Conservation (phyloP, 129 eudicot species). For the Sambucus nigra region DNA sequence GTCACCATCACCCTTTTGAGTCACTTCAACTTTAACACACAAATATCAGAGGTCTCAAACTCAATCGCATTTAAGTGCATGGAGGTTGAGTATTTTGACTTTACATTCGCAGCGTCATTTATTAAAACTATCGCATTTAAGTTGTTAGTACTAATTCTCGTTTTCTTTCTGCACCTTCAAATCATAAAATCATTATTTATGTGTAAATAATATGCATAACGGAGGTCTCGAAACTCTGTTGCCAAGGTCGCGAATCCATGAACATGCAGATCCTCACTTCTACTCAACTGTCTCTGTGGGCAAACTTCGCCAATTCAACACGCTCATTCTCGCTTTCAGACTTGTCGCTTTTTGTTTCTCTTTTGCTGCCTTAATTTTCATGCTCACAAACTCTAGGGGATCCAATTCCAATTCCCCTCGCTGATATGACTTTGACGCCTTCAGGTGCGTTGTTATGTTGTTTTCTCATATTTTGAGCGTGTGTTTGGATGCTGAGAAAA, state of each 20-base stretch:
- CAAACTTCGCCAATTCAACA: slow-evolving; percentile 58
- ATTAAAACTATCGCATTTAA: too few species aligned
- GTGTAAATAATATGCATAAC: slow-evolving; percentile 15
- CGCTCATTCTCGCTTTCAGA: slow-evolving; percentile 43
- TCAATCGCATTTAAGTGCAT: too few species aligned
- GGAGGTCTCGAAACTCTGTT: slow-evolving; percentile 45
- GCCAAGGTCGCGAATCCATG: slow-evolving; percentile 39
- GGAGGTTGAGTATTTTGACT: too few species aligned
- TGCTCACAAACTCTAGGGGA: slow-evolving; percentile 39
- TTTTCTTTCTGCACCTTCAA: slow-evolving; percentile 9
- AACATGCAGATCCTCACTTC: slow-evolving; percentile 41
- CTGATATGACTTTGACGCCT: slow-evolving; percentile 56
- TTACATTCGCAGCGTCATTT: too few species aligned
- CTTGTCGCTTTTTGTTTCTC: slow-evolving; percentile 49
- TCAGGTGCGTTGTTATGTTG: slow-evolving; percentile 26
- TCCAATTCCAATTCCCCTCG: slow-evolving; percentile 29
- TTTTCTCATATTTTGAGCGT: not conserved
- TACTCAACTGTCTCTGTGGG: slow-evolving; percentile 57
- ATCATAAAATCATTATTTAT: slow-evolving; percentile 1
- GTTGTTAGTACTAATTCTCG: not conserved
- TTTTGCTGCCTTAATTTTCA: slow-evolving; percentile 49
- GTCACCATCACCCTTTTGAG: too few species aligned
- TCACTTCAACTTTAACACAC: too few species aligned
- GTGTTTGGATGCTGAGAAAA: not conserved
- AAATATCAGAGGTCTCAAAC: too few species aligned